Base-by-base conservation (phyloP, 352 stramenopile species). In the Globisporangium spinosum region DNA sequence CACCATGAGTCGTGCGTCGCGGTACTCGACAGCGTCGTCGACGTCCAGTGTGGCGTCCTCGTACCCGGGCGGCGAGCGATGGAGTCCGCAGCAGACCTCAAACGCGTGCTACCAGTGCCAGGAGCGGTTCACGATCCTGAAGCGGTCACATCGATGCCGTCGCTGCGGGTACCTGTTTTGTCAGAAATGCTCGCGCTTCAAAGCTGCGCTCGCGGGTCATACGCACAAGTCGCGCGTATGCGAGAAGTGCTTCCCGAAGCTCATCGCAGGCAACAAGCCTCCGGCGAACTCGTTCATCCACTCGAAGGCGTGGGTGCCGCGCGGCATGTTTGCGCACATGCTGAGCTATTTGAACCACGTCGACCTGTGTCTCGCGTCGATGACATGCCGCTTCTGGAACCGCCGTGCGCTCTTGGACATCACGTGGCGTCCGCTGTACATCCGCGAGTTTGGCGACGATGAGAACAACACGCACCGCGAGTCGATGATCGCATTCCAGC, bases 321-420 rank as follows among this genome's bases (percentile, higher is more conserved):
- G 88, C 20, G 88, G 88, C 45, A 84, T 95, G 27, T 95, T 95
- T 72, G 83, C 88, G 45, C 85, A 93, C 70, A 95, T 95, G 88
- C 72, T 94, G 49, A 89, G 88, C 62, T 95, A 91, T 57, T 62
- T 95, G 58, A 94, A 95, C 75, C 87, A 94, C 73, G 88, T 94
- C 34, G 88, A 95, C 54, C 63, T 95, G 45, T 91, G 82, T 64
- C 67, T 95, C 27, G 88, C 87, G 51, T 91, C 84, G 7, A 95
- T 95, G 88, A 91, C 84, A 12, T 95, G 88, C 57, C 76, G 86
- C 2, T 93, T 92, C 65, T 95, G 85, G 85, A 94, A 93, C 78
- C 92, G 93, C 70, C 77, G 88, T 58, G 86, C 88, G 58, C 69
- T 93, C 64, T 74, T 95, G 40, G 88, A 95, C 68, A 90, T 95